Base-by-base conservation (phyloP, 306 rosid genomes). In the Prunus padus region DNA sequence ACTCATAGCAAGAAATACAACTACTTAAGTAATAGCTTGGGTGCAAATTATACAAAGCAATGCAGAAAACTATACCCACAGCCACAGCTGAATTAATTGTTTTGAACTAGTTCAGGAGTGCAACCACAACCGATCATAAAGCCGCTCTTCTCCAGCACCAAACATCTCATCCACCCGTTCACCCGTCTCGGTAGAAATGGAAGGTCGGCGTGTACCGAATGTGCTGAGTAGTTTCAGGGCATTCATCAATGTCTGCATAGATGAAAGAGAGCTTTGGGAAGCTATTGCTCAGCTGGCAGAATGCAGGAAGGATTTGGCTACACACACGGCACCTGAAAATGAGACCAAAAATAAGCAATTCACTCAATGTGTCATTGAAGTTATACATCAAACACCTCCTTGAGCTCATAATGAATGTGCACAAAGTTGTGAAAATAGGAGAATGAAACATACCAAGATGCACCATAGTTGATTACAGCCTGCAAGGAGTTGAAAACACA, bases 381-480 rank as follows among this genome's bases (percentile, higher is more conserved):
- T 61, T 18, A 50, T 63, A 20, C 73, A 42, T 61, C 86, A 37
- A 85, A 82, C 87, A 81, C 47, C n/a, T 80, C 47, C n/a, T 80
- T 68, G 87, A 3, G 84, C 61, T 67, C 83, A 77, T 56, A 37
- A 9, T 16, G 19, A 18, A 62, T 2, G 37, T 28, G 44, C 26
- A 46, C 11, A 18, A 5, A 44, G 15, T 15, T 42, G 23, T 40
- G 2, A 25, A 67, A 7, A 67, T 5, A 20, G 59, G 51, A 5
- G 23, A 62, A 2, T 4, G 16, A 62, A 40, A 84, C 88, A 51
- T 80, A 90, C 97, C 97, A 92, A 40, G 98, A 87, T 8, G 97
- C 98, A 4, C 98, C 97, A 45, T 94, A 94, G 70, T 90, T 92
- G 89, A 94, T 89, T 47, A 92, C 97, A 49, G 95, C 90, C 97